Percentiles rank a stretch among this genome's conserved stretches.
Conservation (phyloP, 106 monocot species). For the Dendrobium nobile region DNA sequence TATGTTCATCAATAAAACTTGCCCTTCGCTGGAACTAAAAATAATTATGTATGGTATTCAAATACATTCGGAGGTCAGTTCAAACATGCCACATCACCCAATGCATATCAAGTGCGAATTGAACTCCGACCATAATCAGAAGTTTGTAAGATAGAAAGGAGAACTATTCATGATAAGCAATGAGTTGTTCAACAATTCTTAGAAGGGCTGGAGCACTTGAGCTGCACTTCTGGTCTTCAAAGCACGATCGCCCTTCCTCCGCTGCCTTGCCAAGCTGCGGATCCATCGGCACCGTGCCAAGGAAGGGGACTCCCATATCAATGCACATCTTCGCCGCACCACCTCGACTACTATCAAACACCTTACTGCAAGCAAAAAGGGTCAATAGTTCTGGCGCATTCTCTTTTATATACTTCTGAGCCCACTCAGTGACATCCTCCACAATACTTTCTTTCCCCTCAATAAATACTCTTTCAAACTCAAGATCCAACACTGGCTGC, state of each 20-base stretch:
- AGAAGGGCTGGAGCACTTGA: conserved; percentile 56
- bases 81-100: too few species aligned
- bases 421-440: conserved; percentile 60
- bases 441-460: conserved; percentile 22
- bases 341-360: conserved; percentile 73
- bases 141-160: not conserved
- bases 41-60: too few species aligned
- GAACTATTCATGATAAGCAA: not conserved
- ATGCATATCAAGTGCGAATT: too few species aligned
- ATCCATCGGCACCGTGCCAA: conserved; percentile 89
- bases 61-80: too few species aligned
- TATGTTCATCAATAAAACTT: too few species aligned
- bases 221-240: conserved; percentile 52
- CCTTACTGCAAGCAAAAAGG: conserved; percentile 42
- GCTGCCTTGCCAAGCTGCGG: conserved; percentile 78
- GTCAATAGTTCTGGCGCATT: conserved; percentile 59
- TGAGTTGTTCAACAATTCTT: conserved; percentile 32
- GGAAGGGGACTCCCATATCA: conserved; percentile 88
- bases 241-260: conserved; percentile 88
- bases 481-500: conserved; percentile 47
- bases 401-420: conserved; percentile 35
- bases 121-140: too few species aligned
- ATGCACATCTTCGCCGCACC: conserved; percentile 79
- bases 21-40: too few species aligned
- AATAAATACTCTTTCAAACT: conserved; percentile 25